Evolutionary conservation across 164 flowering plant species (phyloP).

Genomic region (Taxillus chinensis): DNA sequence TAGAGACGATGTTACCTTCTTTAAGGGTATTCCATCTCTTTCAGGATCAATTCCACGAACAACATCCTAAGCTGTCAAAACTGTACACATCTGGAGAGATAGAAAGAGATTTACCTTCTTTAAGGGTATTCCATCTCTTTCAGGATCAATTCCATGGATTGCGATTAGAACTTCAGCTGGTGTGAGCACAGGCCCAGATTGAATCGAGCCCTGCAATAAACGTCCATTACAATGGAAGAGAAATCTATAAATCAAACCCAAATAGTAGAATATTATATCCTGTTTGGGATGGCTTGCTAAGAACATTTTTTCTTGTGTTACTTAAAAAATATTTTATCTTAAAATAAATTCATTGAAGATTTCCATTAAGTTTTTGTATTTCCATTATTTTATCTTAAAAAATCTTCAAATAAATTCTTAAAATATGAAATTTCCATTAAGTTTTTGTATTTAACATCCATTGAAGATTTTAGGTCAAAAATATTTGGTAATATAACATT

Average conservation of each 20-base stretch:
- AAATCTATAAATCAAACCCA: not conserved
- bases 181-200: conserved; percentile 49
- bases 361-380: no score
- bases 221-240: conserved; percentile 1
- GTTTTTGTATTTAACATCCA: no score
- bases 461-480: no score
- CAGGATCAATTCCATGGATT: conserved; percentile 92
- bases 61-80: conserved; percentile 1
- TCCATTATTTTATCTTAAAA: no score
- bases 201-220: conserved; percentile 59
- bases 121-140: conserved; percentile 80
- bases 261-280: no score
- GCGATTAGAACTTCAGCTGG: conserved; percentile 94
- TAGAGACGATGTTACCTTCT: conserved; percentile 44
- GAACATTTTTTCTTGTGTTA: no score
- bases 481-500: no score
- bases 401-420: no score
- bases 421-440: no score
- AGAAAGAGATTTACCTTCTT: conserved; percentile 47
- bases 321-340: no score
- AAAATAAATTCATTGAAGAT: no score
- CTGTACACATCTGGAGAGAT: not conserved
- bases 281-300: no score
- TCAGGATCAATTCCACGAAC: conserved; percentile 94
- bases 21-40: conserved; percentile 81